A percentile compares a stretch with the other conserved stretches of the same genome.
phyloP scores from a whole-genome alignment of 164 flowering plant species.

The Vitis rotundifolia region DNA sequence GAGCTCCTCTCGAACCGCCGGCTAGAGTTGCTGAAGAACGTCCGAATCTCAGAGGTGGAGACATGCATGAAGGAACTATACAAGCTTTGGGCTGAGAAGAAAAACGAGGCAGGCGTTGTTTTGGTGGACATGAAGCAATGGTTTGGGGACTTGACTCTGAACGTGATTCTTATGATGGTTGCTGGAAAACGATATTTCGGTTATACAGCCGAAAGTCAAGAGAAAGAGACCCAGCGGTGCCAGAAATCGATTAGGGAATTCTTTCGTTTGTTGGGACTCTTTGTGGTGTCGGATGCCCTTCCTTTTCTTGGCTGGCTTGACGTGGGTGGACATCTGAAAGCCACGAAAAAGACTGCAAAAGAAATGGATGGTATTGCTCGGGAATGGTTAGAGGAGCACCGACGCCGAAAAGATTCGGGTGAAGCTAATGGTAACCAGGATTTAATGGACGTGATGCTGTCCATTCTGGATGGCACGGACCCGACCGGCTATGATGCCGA shows the following conservation, averaged over 20 bases:
- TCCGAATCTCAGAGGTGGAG: conserved; percentile 8
- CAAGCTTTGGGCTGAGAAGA: conserved; percentile 5
- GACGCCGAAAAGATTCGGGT: background rate
- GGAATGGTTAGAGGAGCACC: conserved; percentile 22
- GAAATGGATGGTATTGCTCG: conserved; percentile 9
- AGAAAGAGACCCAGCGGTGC: conserved; percentile 7
- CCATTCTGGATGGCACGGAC: background rate
- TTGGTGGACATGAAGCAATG: conserved; percentile 14
- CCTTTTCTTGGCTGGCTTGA: conserved; percentile 28
- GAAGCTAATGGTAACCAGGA: conserved; percentile 14
- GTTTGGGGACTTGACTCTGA: conserved; percentile 12
- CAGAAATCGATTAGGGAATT: conserved; percentile 14
- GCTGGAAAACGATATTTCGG: conserved; percentile 14
- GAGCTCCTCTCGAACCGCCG: conserved; percentile 25
- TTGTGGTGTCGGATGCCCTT: conserved; percentile 19
- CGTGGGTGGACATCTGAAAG: conserved; percentile 19
- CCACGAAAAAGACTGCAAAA: conserved; percentile 18
- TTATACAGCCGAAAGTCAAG: background rate
- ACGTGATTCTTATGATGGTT: conserved; percentile 18
- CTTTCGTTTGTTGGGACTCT: conserved; percentile 11
- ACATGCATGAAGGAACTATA: conserved; percentile 5
- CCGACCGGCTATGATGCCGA: conserved; percentile 16
- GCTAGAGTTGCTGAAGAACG: conserved; percentile 16
- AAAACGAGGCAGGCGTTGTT: background rate
- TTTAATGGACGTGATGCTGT: conserved; percentile 29